Percentiles rank a stretch among this genome's conserved stretches.
Evolutionary conservation across 1,284 basidiomycete genomes (phyloP).

Genomic region (Trichosporon coremiiforme): DNA sequence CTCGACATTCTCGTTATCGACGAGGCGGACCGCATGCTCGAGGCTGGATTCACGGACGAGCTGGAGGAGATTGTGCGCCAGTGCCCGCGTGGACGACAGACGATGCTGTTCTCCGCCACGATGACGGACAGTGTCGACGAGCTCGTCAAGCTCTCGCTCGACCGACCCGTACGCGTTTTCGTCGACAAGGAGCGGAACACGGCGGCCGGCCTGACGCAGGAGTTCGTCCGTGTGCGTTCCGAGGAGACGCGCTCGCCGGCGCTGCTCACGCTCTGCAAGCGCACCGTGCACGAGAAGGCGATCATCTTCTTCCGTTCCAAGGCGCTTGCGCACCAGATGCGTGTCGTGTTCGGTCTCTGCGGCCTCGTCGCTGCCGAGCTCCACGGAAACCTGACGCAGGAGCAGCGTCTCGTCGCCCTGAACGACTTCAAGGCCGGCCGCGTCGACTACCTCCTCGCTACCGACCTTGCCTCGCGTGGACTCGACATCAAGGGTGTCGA

Average conservation of each 20-base stretch:
- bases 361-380: conserved; percentile 86
- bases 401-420: conserved; percentile 85
- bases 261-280: conserved; percentile 79
- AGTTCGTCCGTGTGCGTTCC: conserved; percentile 86
- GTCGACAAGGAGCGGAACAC: conserved; percentile 91
- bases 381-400: conserved; percentile 93
- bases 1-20: conserved; percentile 93
- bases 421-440: conserved; percentile 81
- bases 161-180: conserved; percentile 89
- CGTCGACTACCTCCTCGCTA: conserved; percentile 90
- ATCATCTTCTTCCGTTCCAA: conserved; percentile 96
- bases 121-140: conserved; percentile 97
- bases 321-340: conserved; percentile 94
- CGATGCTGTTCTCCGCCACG: conserved; percentile 97
- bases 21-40: conserved; percentile 97
- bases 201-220: conserved; percentile 86
- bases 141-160: conserved; percentile 85
- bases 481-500: conserved; percentile 98
- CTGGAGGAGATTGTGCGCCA: conserved; percentile 88
- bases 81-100: conserved; percentile 86
- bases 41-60: conserved; percentile 96
- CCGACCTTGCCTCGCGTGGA: conserved; percentile 91
- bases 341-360: conserved; percentile 86
- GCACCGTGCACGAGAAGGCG: conserved; percentile 79
- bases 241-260: conserved; percentile 75